phyloP scores from a whole-genome alignment of 768 basidiomycete species.

The Boletus fagicola region DNA sequence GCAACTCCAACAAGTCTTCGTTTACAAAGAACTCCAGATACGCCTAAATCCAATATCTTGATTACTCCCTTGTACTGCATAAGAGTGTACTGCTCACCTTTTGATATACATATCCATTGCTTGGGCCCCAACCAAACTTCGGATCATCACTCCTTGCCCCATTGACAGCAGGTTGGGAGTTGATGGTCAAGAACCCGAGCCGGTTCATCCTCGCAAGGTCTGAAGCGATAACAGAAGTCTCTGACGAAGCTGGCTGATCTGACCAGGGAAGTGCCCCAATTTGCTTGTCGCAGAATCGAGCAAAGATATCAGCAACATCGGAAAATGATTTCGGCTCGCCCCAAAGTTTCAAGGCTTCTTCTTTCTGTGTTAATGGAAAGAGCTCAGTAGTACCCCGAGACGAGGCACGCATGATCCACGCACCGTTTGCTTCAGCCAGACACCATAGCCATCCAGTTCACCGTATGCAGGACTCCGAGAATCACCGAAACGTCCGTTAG shows the following conservation, averaged over 20 bases:
- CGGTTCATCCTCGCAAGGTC: conserved; percentile 85
- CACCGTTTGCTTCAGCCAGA: conserved; percentile 88
- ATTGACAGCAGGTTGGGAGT: conserved; percentile 95
- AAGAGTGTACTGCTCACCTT: conserved; percentile 53
- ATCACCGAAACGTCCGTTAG: conserved; percentile 98
- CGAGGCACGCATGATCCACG: conserved; percentile 18
- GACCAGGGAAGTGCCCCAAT: conserved; percentile 91
- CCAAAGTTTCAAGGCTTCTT: conserved; percentile 87
- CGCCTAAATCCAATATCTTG: conserved; percentile 50
- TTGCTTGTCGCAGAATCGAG: conserved; percentile 74
- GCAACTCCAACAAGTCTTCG: conserved; percentile 65
- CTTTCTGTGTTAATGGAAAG: conserved; percentile 57
- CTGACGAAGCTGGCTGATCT: conserved; percentile 79
- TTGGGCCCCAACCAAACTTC: conserved; percentile 90
- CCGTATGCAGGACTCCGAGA: conserved; percentile 97
- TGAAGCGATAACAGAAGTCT: conserved; percentile 77
- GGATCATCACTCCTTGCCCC: conserved; percentile 83
- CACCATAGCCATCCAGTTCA: conserved; percentile 95
- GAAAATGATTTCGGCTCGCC: conserved; percentile 65
- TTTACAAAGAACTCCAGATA: conserved; percentile 95
- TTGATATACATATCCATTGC: conserved; percentile 93
- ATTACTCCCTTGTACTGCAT: not conserved
- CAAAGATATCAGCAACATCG: conserved; percentile 75
- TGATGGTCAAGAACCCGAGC: conserved; percentile 93
- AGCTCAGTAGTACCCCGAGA: conserved; percentile 6